phyloP scores from a whole-genome alignment of 345 rosid species.

The Salix viminalis region DNA sequence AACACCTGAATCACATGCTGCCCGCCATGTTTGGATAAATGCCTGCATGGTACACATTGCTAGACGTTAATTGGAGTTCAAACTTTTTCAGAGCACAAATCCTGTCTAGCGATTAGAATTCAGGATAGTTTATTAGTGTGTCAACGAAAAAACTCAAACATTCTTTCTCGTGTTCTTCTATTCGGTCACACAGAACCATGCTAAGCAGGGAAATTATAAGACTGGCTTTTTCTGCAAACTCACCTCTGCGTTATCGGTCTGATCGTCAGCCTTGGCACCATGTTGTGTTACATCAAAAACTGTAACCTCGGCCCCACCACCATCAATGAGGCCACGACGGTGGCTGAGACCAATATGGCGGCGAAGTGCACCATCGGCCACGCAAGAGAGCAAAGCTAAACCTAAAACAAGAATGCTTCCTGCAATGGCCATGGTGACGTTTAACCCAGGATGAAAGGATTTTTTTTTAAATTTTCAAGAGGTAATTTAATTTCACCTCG shows the following conservation, averaged over 20 bases:
- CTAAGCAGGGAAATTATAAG: too few species aligned
- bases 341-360: slow-evolving; percentile 7
- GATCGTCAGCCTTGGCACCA: slow-evolving; percentile 43
- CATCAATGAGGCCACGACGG: slow-evolving; percentile 27
- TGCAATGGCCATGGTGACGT: slow-evolving; percentile 39
- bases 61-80: too few species aligned
- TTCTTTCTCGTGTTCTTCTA: too few species aligned
- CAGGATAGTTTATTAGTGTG: too few species aligned
- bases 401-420: slow-evolving; percentile 2
- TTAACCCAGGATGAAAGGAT: background rate
- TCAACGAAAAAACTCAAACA: too few species aligned
- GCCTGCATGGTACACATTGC: slow-evolving; percentile 32
- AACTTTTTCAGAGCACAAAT: background rate
- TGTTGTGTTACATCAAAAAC: slow-evolving; percentile 40
- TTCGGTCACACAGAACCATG: too few species aligned
- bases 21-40: slow-evolving; percentile 48
- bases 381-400: slow-evolving; percentile 33
- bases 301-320: slow-evolving; percentile 7
- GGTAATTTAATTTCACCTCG: too few species aligned
- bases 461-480: too few species aligned
- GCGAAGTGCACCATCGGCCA: slow-evolving; percentile 30
- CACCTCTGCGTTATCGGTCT: slow-evolving; percentile 34
- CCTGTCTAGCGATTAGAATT: too few species aligned
- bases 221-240: background rate
- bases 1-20: slow-evolving; percentile 36